These are phyloP conservation scores for Pholiota microspora DNA, from an alignment of 768 basidiomycete genomes.

Conservation along the genomic window DNA sequence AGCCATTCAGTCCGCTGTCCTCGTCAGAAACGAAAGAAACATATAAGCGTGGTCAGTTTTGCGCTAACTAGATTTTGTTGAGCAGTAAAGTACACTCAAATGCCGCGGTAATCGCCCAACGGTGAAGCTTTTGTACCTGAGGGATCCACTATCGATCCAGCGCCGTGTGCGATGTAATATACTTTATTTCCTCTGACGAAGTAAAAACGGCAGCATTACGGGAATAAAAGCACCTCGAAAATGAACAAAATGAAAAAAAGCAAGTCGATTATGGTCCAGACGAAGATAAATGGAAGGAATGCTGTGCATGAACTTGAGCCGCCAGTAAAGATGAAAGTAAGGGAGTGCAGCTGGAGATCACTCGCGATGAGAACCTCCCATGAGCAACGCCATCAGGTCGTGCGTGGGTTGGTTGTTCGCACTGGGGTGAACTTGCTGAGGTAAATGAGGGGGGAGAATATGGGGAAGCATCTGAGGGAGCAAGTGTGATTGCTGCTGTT, in stretches of 20 bases:
- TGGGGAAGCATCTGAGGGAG: constrained; percentile 53
- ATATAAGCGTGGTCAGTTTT: constrained; percentile 1
- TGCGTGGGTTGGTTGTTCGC: constrained; percentile 58
- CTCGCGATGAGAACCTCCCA: constrained; percentile 72
- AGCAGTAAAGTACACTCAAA: background rate
- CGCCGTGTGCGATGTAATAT: constrained; percentile 7
- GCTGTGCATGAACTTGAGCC: constrained; percentile 4
- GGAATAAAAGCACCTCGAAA: constrained; percentile 12
- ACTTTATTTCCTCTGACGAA: background rate
- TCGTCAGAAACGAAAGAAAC: background rate
- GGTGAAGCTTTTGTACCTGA: background rate
- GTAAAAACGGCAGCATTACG: constrained; percentile 6
- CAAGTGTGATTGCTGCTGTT: constrained; percentile 55
- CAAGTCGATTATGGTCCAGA: constrained; percentile 12
- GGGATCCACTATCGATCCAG: background rate
- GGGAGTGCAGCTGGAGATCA: constrained; percentile 29
- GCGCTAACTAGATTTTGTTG: background rate
- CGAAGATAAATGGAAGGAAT: constrained; percentile 12
- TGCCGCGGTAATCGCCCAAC: constrained; percentile 8
- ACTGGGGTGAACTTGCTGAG: constrained; percentile 52
- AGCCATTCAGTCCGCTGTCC: background rate
- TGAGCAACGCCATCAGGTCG: constrained; percentile 81
- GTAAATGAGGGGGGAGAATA: constrained; percentile 55
- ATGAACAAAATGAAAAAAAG: constrained; percentile 12
- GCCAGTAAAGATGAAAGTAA: constrained; percentile 2